These are phyloP conservation scores for Centrapalus pauciflorus DNA, from an alignment of 129 eudicot genomes.

Conservation along the genomic window DNA sequence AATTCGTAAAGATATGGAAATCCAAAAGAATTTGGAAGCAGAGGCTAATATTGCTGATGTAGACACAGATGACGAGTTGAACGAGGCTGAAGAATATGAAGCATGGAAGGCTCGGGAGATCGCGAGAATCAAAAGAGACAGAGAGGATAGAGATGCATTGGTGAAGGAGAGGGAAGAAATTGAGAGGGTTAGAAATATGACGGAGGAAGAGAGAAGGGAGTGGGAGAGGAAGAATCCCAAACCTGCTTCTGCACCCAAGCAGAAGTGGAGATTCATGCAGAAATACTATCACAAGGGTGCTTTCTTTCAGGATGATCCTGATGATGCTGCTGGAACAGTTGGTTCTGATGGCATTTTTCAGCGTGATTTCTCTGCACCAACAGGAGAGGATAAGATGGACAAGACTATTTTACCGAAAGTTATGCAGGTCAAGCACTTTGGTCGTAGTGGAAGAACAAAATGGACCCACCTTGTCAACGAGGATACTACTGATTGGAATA, in stretches of 20 bases:
- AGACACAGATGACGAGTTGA: constrained; percentile 87
- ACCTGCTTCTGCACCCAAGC: constrained; percentile 45
- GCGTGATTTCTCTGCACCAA: constrained; percentile 89
- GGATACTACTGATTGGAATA: constrained; percentile 99
- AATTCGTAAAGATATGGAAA: constrained; percentile 60
- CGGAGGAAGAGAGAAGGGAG: constrained; percentile 96
- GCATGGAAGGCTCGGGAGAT: constrained; percentile 88
- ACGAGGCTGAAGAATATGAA: constrained; percentile 92
- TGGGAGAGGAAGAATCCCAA: constrained; percentile 95
- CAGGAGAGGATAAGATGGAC: constrained; percentile 95
- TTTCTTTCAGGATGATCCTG: constrained; percentile 74
- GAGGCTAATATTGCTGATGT: constrained; percentile 79
- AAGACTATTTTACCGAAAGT: constrained; percentile 88
- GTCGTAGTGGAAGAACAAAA: constrained; percentile 94
- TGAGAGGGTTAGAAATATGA: constrained; percentile 92
- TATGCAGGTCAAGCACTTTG: constrained; percentile 98
- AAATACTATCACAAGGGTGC: constrained; percentile 97
- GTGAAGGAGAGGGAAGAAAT: constrained; percentile 91
- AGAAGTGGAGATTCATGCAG: constrained; percentile 98
- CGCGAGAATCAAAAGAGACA: constrained; percentile 90
- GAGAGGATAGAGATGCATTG: constrained; percentile 89
- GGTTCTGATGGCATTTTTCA: constrained; percentile 48
- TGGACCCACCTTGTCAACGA: constrained; percentile 98
- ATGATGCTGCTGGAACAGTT: constrained; percentile 75
- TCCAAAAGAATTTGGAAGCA: constrained; percentile 61